Evolutionary conservation across 192 early-diverging fungal species (phyloP), one percentile per base, ranked within the genome.

Genomic region (Entomortierella parvispora): DNA sequence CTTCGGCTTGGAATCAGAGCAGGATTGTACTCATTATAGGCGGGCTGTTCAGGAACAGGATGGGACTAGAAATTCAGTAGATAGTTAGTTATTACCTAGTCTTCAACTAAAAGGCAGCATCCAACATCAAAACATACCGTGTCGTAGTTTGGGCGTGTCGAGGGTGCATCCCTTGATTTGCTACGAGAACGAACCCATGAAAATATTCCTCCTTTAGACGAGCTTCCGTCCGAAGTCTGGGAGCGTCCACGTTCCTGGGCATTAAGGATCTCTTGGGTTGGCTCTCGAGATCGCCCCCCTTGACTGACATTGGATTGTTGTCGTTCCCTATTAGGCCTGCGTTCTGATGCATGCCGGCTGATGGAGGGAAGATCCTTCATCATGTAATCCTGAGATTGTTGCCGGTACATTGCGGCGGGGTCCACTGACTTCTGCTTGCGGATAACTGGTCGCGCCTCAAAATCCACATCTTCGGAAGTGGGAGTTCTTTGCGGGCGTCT

Each of bases 21-120:
- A 59, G 74, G 74, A 12, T 77, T 77, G 22, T 77, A 77, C 20
- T 76, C 72, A 10, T 55, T 64, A 29, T 74, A 74, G 12, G 71
- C n/a, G 34, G 70, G 67, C 51, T 69, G 55, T 31, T 67, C 65
- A 18, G 65, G 65, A 2, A 67, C 65, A 50, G 54, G 54, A 20
- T 57, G 53, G 4, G 65, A 56, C 65, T 67, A 45, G 1, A 18
- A 4, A 33, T 22, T 8, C n/a, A 56, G 34, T 22, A 2, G 6
- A 4, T 11, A 56, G 15, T 5, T 8, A 8, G 51, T 53, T 17
- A 53, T 25, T 53, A 3, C 28, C 2, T 31, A 31, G 28, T 28
- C 23, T 25, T 6, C 10, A 49, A 49, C 2, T 23, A 49, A 52
- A 31, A 8, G 4, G 17, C 50, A 52, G 2, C 5, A 23, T 52